phyloP scores from a whole-genome alignment of 345 rosid genomes.

The Lepidium aucheri region DNA sequence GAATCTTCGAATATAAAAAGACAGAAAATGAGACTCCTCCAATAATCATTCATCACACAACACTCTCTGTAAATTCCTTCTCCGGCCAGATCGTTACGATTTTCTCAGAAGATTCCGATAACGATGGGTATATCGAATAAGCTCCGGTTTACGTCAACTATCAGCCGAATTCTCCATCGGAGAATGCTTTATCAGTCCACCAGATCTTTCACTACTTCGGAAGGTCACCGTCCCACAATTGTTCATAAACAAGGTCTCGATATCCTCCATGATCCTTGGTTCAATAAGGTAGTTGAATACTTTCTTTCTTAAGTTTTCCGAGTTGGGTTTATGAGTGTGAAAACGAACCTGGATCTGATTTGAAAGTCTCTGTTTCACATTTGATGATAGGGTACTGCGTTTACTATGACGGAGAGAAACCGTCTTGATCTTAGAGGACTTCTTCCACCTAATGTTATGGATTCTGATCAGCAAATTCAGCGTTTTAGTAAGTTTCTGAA shows the following conservation, averaged over 20 bases:
- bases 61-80: not conserved
- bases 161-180: slow-evolving; percentile 40
- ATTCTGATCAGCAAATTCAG: slow-evolving; percentile 76
- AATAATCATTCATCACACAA: not conserved
- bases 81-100: slow-evolving; percentile 1
- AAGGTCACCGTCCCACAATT: slow-evolving; percentile 83
- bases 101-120: not conserved
- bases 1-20: not conserved
- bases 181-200: slow-evolving; percentile 16
- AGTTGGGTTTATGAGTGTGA: not conserved
- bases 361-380: not conserved
- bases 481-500: slow-evolving; percentile 67
- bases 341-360: slow-evolving; percentile 9
- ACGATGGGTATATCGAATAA: slow-evolving; percentile 15
- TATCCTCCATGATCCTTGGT: slow-evolving; percentile 98
- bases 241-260: slow-evolving; percentile 96
- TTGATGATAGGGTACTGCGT: slow-evolving; percentile 71
- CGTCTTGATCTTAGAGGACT: slow-evolving; percentile 96
- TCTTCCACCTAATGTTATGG: slow-evolving; percentile 87
- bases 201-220: slow-evolving; percentile 71
- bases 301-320: not conserved
- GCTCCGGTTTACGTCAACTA: slow-evolving; percentile 25
- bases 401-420: slow-evolving; percentile 90
- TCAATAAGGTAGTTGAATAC: slow-evolving; percentile 61
- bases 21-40: not conserved